A percentile compares a stretch with the other conserved stretches of the same genome.
Evolutionary conservation across 495 filamentous ascomycete species (phyloP).

Genomic region (Penicillium roqueforti): DNA sequence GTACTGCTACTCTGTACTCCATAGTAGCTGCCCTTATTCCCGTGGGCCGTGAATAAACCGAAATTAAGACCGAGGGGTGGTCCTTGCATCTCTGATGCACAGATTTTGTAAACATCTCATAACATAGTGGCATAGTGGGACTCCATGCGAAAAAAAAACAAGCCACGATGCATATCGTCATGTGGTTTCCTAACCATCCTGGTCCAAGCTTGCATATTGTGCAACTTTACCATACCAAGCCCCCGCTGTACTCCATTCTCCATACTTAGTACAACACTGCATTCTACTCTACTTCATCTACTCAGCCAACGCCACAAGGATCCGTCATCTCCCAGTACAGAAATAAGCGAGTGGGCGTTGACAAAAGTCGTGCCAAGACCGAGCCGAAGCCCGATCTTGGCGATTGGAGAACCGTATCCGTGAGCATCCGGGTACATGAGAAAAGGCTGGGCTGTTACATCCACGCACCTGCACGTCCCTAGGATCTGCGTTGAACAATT

Average conservation of each 20-base stretch:
- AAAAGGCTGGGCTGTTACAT: not conserved
- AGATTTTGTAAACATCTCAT: not conserved
- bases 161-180: slow-evolving; percentile 7
- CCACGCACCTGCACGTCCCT: slow-evolving; percentile 19
- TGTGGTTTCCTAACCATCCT: not conserved
- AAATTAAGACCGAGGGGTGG: not conserved
- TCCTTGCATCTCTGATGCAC: not conserved
- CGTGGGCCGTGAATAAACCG: too few relatives aligned
- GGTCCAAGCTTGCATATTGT: not conserved
- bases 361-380: slow-evolving; percentile 13
- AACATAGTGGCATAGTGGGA: too few relatives aligned
- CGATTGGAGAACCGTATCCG: slow-evolving; percentile 25
- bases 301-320: not conserved
- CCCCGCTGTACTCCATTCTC: not conserved
- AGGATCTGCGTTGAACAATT: slow-evolving; percentile 1
- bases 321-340: not conserved
- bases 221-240: not conserved
- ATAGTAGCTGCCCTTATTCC: too few relatives aligned
- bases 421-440: slow-evolving; percentile 23
- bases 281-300: not conserved
- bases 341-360: not conserved
- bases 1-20: too few relatives aligned
- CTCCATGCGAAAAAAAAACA: not conserved
- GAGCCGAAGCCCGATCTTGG: slow-evolving; percentile 22
- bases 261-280: not conserved